phyloP scores from a whole-genome alignment of 2,329 filamentous ascomycete genomes.

The Aspergillus pseudoglaucus region DNA sequence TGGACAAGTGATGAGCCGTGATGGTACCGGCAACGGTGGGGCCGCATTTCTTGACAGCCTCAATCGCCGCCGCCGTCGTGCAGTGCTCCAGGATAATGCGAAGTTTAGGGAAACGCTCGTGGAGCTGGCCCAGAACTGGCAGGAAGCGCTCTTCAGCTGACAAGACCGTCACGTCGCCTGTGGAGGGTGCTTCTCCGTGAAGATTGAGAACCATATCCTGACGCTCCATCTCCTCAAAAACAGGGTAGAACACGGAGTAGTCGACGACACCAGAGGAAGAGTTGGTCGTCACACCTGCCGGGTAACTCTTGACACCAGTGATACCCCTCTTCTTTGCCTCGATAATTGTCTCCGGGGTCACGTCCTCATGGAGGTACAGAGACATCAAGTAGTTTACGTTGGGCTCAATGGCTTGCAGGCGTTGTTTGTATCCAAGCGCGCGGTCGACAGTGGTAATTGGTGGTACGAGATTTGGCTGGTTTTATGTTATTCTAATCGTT shows the following conservation, averaged over 20 bases:
- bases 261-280: conserved; percentile 46
- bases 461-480: conserved; percentile 58
- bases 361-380: conserved; percentile 58
- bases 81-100: conserved; percentile 69
- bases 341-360: conserved; percentile 63
- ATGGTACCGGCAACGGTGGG: conserved; percentile 64
- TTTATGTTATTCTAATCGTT: conserved; percentile 14
- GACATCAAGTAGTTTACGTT: conserved; percentile 68
- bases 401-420: conserved; percentile 54
- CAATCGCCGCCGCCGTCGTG: conserved; percentile 73
- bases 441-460: conserved; percentile 56
- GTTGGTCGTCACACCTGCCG: conserved; percentile 51
- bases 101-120: conserved; percentile 62
- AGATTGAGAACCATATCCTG: conserved; percentile 80
- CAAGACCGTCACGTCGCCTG: conserved; percentile 48
- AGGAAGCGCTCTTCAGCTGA: conserved; percentile 73
- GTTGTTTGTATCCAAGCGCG: conserved; percentile 60
- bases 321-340: conserved; percentile 69
- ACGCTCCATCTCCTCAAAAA: conserved; percentile 84
- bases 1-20: conserved; percentile 77
- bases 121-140: conserved; percentile 68
- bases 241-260: conserved; percentile 43
- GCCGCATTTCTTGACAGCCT: conserved; percentile 70
- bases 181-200: conserved; percentile 63
- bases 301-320: conserved; percentile 52